Conservation (phyloP, 768 basidiomycete genomes). For the Lactarius psammicola region DNA sequence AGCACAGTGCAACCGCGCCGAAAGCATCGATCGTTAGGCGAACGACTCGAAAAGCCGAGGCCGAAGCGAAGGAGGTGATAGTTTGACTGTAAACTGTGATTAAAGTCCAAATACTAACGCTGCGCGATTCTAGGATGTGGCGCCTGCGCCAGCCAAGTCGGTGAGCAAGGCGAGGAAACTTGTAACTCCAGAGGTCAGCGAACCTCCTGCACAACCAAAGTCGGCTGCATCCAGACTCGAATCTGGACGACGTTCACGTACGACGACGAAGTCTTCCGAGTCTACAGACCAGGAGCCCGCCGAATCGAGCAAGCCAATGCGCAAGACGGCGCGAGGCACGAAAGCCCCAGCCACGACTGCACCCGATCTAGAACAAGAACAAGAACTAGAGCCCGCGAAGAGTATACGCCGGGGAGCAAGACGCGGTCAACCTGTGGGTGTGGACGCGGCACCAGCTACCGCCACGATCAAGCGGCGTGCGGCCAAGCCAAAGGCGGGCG, state of each 20-base stretch:
- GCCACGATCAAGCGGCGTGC: constrained; percentile 23
- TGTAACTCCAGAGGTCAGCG: constrained; percentile 13
- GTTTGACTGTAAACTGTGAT: constrained; percentile 1
- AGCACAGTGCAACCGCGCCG: constrained; percentile 1
- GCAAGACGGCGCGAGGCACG: constrained; percentile 18
- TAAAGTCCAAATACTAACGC: neutral
- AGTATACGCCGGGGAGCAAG: constrained; percentile 22
- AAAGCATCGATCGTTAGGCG: constrained; percentile 25
- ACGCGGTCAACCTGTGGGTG: constrained; percentile 21
- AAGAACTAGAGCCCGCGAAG: constrained; percentile 21
- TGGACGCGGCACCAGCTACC: constrained; percentile 16
- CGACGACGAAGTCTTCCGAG: constrained; percentile 28
- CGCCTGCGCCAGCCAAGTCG: neutral
- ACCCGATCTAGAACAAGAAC: constrained; percentile 25
- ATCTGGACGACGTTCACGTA: constrained; percentile 32
- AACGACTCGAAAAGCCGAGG: constrained; percentile 29
- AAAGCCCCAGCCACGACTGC: constrained; percentile 15
- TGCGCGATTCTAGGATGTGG: neutral
- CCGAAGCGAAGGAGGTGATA: constrained; percentile 29
- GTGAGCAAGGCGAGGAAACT: constrained; percentile 17
- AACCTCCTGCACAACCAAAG: constrained; percentile 12
- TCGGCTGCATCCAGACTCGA: constrained; percentile 4
- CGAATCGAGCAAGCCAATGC: constrained; percentile 15
- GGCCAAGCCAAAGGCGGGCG: constrained; percentile 29
- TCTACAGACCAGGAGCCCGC: constrained; percentile 25